Evolutionary conservation across 129 eudicot species (phyloP).

Genomic region (Lonicera japonica): DNA sequence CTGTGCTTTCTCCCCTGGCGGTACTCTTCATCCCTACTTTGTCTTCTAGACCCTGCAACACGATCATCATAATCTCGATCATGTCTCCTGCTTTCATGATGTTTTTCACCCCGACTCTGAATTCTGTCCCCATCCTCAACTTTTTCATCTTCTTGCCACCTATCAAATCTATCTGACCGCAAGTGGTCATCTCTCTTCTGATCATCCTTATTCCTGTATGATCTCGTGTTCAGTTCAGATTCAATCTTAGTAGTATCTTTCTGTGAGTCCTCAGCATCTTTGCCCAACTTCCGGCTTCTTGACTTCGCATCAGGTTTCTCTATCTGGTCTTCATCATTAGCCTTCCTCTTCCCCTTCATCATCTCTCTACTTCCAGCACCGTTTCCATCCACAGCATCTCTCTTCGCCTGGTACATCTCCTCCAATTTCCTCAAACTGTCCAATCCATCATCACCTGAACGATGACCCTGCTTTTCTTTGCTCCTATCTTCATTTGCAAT

Average conservation of each 20-base stretch:
- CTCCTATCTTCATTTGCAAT: conserved; percentile 11
- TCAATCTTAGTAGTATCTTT: conserved; percentile 10
- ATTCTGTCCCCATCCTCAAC: conserved; percentile 6
- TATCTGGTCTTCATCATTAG: conserved; percentile 9
- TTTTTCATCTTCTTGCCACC: conserved; percentile 20
- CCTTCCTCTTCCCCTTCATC: conserved; percentile 20
- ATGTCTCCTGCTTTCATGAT: conserved; percentile 20
- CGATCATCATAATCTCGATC: conserved; percentile 28
- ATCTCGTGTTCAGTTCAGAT: conserved; percentile 1
- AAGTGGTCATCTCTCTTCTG: conserved; percentile 5
- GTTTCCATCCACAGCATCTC: conserved; percentile 11
- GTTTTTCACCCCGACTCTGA: conserved; percentile 13
- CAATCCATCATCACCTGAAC: conserved; percentile 8
- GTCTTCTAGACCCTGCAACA: conserved; percentile 28
- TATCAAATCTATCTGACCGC: conserved; percentile 1
- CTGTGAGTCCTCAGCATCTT: conserved; percentile 1
- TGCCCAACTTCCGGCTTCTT: conserved; percentile 15
- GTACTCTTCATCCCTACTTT: neutral
- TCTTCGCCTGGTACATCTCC: conserved; percentile 21
- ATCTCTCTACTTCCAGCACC: conserved; percentile 14
- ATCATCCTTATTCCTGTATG: conserved; percentile 19
- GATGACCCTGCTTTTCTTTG: conserved; percentile 9
- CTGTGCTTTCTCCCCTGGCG: conserved; percentile 1
- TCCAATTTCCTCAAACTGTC: conserved; percentile 28
- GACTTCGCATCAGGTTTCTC: conserved; percentile 22